phyloP scores from a whole-genome alignment of 306 rosid genomes.

The Sicyos baderoa region DNA sequence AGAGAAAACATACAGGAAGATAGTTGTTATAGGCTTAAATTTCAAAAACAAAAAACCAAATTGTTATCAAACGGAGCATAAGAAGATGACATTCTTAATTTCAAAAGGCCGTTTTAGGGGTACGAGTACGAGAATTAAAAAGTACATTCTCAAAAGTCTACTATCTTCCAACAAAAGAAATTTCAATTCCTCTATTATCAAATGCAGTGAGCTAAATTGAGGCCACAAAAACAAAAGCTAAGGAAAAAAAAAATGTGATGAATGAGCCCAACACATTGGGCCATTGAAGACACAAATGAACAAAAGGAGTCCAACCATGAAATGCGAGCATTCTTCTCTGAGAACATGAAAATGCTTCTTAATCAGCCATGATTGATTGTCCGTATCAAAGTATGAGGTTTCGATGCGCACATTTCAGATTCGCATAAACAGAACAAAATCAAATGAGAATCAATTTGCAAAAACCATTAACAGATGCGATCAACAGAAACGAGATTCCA shows the following conservation, averaged over 20 bases:
- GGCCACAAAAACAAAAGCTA: not conserved
- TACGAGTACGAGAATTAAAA: no score
- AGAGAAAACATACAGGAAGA: no score
- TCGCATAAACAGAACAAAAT: not conserved
- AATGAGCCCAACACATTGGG: not conserved
- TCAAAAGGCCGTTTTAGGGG: no score
- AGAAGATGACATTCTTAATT: no score
- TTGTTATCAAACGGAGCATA: no score
- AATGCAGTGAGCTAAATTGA: not conserved
- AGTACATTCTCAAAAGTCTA: no score
- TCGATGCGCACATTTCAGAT: not conserved
- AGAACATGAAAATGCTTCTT: not conserved
- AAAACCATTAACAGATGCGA: no score
- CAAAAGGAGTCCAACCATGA: constrained; percentile 3
- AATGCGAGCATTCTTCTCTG: not conserved
- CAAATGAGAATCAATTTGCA: not conserved
- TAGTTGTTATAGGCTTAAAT: no score
- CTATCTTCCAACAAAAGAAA: not conserved
- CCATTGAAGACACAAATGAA: not conserved
- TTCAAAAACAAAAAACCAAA: no score
- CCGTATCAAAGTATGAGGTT: not conserved
- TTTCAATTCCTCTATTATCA: not conserved
- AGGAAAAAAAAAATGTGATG: not conserved
- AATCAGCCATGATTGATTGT: not conserved
- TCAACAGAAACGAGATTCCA: no score